Conservation (phyloP, 768 basidiomycete species). For the Suillus luteus region DNA sequence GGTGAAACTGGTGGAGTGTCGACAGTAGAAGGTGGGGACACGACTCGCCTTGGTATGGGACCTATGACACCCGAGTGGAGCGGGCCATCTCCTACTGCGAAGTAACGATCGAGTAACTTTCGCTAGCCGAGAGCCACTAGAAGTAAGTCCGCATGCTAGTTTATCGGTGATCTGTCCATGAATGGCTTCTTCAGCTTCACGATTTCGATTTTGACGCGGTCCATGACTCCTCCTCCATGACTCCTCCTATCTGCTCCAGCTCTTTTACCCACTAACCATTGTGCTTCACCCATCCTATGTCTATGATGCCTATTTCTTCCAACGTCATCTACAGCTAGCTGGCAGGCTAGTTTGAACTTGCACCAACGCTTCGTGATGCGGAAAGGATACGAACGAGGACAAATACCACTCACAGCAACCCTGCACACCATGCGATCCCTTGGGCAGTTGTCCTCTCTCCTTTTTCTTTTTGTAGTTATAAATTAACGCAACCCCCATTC, state of each 20-base stretch:
- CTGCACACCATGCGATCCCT: background rate
- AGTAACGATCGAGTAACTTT: constrained; percentile 16
- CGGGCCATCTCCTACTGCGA: constrained; percentile 14
- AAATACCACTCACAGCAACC: constrained; percentile 18
- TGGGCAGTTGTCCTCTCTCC: background rate
- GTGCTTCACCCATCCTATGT: constrained; percentile 4
- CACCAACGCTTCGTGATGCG: constrained; percentile 14
- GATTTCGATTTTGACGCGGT: background rate
- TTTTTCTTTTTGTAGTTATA: background rate
- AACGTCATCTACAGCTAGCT: background rate
- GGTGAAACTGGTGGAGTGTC: constrained; percentile 17
- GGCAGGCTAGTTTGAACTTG: background rate
- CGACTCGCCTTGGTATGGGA: constrained; percentile 12
- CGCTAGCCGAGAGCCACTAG: constrained; percentile 10
- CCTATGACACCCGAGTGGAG: constrained; percentile 16
- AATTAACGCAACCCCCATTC: constrained; percentile 8
- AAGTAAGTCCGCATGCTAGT: constrained; percentile 18
- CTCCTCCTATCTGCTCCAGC: background rate
- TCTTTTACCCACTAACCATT: background rate
- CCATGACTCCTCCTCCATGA: background rate
- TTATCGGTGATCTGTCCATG: constrained; percentile 15
- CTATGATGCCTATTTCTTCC: background rate
- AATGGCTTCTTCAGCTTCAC: constrained; percentile 10
- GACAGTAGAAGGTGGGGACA: constrained; percentile 7
- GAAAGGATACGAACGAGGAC: constrained; percentile 5